Base-by-base conservation (phyloP, 345 rosid species). In the Lepidium sativum region DNA sequence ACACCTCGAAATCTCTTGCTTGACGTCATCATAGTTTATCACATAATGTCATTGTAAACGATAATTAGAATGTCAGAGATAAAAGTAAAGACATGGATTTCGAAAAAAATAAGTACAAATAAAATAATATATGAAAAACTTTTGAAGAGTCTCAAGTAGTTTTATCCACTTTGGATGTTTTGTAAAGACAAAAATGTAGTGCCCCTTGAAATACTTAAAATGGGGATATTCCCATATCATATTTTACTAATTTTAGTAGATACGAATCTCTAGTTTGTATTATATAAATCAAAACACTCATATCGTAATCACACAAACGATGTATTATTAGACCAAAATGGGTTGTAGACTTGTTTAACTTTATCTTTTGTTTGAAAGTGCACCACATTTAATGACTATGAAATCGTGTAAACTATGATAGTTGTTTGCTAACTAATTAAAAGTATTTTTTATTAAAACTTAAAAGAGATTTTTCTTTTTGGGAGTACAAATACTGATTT, bases 191-290 rank as follows among this genome's bases (percentile, higher is more conserved):
- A 54, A 29, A 33, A 9, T 29, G 4, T 42, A 43, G 40, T 35
- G 74, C 23, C 74, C 74, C 62, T 70, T 70, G 68, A 42, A 62
- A 53, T 43, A 45, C 62, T 29, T 61, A 52, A 52, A 60, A 61
- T 25, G 61, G 45, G 74, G 40, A 69, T 61, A 61, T 61, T 69
- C 41, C 23, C 11, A 43, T 31, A 35, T 13, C 29, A 23, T 70
- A 70, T 34, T 53, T 25, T 61, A 70, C 33, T 52, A 35, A 37
- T 21, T 60, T 70, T 43, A 43, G 47, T 61, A 21, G 68, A 70
- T 70, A 70, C 62, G 74, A 35, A 70, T 53, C 33, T 61, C 49
- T 25, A 16, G 34, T 61, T 52, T 12, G 40, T 61, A 70, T 23
- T 56, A 33, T 44, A 38, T 34, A 43, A 61, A 60, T 61, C 54